Conservation (phyloP, 1,284 basidiomycete species). For the Microbotryum silenes-acaulis region DNA sequence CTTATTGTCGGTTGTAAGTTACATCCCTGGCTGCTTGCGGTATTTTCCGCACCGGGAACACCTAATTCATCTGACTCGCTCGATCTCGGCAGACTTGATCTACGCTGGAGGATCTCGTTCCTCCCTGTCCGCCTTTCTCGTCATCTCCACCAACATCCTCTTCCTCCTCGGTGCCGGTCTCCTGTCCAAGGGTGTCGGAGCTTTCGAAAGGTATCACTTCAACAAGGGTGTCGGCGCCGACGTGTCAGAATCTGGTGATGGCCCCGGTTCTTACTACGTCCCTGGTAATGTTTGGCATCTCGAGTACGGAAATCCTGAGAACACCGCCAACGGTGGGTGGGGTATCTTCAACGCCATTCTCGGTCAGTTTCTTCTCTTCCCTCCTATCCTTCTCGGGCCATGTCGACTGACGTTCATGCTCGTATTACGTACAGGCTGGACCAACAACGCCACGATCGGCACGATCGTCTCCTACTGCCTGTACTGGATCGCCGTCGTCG, state of each 20-base stretch:
- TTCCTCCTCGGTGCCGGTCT: conserved; percentile 86
- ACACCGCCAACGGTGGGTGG: conserved; percentile 56
- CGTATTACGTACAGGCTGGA: conserved; percentile 45
- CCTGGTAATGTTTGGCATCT: conserved; percentile 75
- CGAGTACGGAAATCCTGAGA: conserved; percentile 67
- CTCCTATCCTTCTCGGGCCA: too few species aligned
- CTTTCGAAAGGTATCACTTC: conserved; percentile 63
- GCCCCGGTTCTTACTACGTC: conserved; percentile 72
- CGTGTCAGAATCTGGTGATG: conserved; percentile 69
- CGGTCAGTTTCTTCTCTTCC: background rate
- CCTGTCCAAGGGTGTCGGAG: conserved; percentile 62
- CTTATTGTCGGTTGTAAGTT: conserved; percentile 52
- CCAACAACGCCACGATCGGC: conserved; percentile 14
- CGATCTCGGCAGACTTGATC: background rate
- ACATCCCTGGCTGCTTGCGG: conserved; percentile 47
- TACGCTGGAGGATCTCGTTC: conserved; percentile 47
- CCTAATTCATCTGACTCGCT: background rate
- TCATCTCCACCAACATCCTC: conserved; percentile 79
- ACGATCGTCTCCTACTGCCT: conserved; percentile 21
- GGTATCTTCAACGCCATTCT: conserved; percentile 59
- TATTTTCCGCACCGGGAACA: background rate
- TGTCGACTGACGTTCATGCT: too few species aligned
- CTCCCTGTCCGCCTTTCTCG: conserved; percentile 67
- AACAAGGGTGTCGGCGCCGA: conserved; percentile 60
- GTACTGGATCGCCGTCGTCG: conserved; percentile 52